A percentile compares a stretch with the other conserved stretches of the same genome.
Evolutionary conservation across 2,329 filamentous ascomycete species (phyloP).

Genomic region (Diaporthe caulivora): DNA sequence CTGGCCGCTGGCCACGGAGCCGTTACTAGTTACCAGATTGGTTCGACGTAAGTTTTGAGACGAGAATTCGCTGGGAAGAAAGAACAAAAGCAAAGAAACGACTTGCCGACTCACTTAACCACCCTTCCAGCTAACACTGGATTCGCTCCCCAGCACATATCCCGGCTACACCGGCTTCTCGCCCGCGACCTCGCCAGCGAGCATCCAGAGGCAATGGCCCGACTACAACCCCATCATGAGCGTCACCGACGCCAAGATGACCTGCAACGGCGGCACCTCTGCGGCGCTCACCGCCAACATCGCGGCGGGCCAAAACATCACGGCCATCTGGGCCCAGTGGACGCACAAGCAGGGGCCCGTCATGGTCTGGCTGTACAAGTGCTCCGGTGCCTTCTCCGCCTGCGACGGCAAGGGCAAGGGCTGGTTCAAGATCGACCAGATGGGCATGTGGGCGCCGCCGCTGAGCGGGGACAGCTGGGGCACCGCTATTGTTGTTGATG

Average conservation of each 20-base stretch:
- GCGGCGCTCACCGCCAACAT: slow-evolving; percentile 59
- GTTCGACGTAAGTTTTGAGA: slow-evolving; percentile 46
- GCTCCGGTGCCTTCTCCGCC: slow-evolving; percentile 59
- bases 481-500: slow-evolving; percentile 57
- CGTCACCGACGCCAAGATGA: slow-evolving; percentile 62
- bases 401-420: slow-evolving; percentile 65
- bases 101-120: too few species aligned
- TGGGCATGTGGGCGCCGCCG: slow-evolving; percentile 59
- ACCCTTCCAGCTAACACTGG: neutral
- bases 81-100: neutral
- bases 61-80: neutral
- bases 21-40: slow-evolving; percentile 62
- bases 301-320: slow-evolving; percentile 60
- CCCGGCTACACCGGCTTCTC: slow-evolving; percentile 63
- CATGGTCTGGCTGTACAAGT: slow-evolving; percentile 70
- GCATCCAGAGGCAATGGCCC: slow-evolving; percentile 70
- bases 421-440: slow-evolving; percentile 72
- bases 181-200: slow-evolving; percentile 59
- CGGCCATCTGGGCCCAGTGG: slow-evolving; percentile 68
- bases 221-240: slow-evolving; percentile 67
- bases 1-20: slow-evolving; percentile 51
- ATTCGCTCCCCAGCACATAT: slow-evolving; percentile 46
- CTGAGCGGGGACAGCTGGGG: slow-evolving; percentile 62
- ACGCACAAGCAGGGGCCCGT: slow-evolving; percentile 70
- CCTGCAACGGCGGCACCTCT: slow-evolving; percentile 67